These are phyloP conservation scores for Colletotrichum eremochloae DNA, from an alignment of 2,329 filamentous ascomycete genomes.

Conservation along the genomic window DNA sequence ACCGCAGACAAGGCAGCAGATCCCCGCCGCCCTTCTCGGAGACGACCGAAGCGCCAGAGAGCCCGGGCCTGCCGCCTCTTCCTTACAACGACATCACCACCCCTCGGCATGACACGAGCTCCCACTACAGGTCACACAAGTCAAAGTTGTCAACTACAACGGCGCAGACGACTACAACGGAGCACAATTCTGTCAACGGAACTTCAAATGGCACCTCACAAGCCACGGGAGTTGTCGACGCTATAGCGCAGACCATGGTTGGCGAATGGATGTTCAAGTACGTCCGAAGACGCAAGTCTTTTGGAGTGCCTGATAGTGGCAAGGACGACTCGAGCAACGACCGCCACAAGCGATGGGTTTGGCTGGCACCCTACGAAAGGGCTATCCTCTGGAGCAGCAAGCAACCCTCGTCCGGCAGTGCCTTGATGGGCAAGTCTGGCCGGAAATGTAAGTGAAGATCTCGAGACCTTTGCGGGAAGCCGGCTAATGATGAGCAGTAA, in stretches of 20 bases:
- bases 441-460: conserved; percentile 82
- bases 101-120: conserved; percentile 57
- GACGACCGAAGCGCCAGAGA: conserved; percentile 77
- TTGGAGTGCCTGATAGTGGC: conserved; percentile 79
- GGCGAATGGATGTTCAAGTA: conserved; percentile 98
- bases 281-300: conserved; percentile 88
- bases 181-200: conserved; percentile 48
- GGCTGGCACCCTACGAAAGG: conserved; percentile 96
- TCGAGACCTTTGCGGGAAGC: conserved; percentile 24
- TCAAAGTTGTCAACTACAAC: conserved; percentile 74
- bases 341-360: conserved; percentile 97
- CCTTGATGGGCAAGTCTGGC: conserved; percentile 92
- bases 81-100: conserved; percentile 79
- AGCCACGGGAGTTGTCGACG: conserved; percentile 88
- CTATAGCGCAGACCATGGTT: conserved; percentile 98
- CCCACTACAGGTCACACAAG: conserved; percentile 61
- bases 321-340: conserved; percentile 80
- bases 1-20: conserved; percentile 66
- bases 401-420: conserved; percentile 89
- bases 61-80: conserved; percentile 78
- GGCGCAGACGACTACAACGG: conserved; percentile 59
- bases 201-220: conserved; percentile 73
- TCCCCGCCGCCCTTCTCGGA: conserved; percentile 77
- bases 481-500: conserved; percentile 70
- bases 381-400: conserved; percentile 99